Percentiles rank a stretch among this genome's conserved stretches.
Conservation (phyloP, 169 alveolate genomes). For the Plasmodium vinckei region DNA sequence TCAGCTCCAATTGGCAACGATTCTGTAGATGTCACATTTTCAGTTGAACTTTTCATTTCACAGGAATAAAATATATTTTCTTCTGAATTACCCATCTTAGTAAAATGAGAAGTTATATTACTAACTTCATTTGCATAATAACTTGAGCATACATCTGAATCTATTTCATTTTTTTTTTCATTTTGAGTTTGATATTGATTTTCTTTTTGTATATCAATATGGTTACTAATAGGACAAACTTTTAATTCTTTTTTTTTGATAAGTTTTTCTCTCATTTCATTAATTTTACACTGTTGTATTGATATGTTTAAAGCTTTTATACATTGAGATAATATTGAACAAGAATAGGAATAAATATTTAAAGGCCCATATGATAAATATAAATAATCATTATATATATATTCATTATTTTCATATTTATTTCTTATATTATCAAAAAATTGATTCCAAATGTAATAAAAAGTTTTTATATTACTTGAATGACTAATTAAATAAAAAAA, state of each 20-base stretch:
- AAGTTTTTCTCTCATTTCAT: slow-evolving; percentile 24
- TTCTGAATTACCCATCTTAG: neutral
- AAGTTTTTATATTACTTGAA: slow-evolving; percentile 62
- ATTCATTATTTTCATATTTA: slow-evolving; percentile 65
- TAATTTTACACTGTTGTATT: slow-evolving; percentile 67
- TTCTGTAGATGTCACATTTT: too few relatives aligned
- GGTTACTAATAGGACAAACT: neutral
- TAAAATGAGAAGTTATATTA: neutral
- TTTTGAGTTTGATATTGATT: neutral
- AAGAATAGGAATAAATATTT: slow-evolving; percentile 48
- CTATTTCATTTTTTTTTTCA: slow-evolving; percentile 5
- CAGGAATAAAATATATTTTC: neutral
- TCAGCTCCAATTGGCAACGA: too few relatives aligned
- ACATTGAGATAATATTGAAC: slow-evolving; percentile 60
- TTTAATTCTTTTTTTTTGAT: slow-evolving; percentile 30
- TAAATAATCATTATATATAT: slow-evolving; percentile 43
- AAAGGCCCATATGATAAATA: slow-evolving; percentile 61
- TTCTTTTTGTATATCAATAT: too few relatives aligned
- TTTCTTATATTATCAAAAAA: slow-evolving; percentile 51
- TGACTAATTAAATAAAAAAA: slow-evolving; percentile 63
- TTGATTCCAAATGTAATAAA: slow-evolving; percentile 70
- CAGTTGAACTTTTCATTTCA: neutral
- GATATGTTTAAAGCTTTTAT: slow-evolving; percentile 69
- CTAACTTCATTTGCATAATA: neutral
- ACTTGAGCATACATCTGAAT: neutral